Evolutionary conservation across 2,329 filamentous ascomycete genomes (phyloP), one percentile per base, ranked within the genome.

Genomic region (Lecanosticta acicola): DNA sequence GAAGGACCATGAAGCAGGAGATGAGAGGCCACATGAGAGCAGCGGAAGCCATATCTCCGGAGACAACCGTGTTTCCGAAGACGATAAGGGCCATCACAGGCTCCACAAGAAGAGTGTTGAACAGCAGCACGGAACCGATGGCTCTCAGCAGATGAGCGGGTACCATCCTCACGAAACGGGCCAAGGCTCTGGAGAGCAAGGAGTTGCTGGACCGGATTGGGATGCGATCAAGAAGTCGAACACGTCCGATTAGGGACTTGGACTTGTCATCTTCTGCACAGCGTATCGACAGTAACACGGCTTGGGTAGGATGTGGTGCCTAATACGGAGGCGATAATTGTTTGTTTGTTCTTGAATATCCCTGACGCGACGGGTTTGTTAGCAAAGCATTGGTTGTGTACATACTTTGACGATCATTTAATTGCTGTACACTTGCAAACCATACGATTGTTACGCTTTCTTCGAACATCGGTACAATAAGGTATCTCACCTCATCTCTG

Each of bases 71-170:
- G 33, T 34, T n/a, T 9, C n/a, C 20, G 17, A 32, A 9, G 32
- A 42, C 39, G 14, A 32, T 16, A 16, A 38, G 10, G 44, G 26
- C 14, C 44, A 46, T 21, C 41, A 41, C 39, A 46, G 42, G 33
- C 33, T 46, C 18, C 44, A 46, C 44, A 46, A 46, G 44, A 46
- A 46, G 35, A 9, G 5, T 19, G 35, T 37, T 17, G 9, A 16
- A 11, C 14, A 37, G 35, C 14, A 37, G 9, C 5, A 37, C 11
- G 68, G 68, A 2, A 67, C 62, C 0, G 68, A 70, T 53, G 66
- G 57, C 1, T 63, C 62, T 11, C 35, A 45, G 2, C 49, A 58
- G 24, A 58, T 68, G 8, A 42, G 45, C 3, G 63, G 64, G 14
- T 55, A 55, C 24, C 61, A 64, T 16, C 11, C 35, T 17, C 35